phyloP scores from a whole-genome alignment of 2,329 filamentous ascomycete genomes.

The Orbilia quercus region DNA sequence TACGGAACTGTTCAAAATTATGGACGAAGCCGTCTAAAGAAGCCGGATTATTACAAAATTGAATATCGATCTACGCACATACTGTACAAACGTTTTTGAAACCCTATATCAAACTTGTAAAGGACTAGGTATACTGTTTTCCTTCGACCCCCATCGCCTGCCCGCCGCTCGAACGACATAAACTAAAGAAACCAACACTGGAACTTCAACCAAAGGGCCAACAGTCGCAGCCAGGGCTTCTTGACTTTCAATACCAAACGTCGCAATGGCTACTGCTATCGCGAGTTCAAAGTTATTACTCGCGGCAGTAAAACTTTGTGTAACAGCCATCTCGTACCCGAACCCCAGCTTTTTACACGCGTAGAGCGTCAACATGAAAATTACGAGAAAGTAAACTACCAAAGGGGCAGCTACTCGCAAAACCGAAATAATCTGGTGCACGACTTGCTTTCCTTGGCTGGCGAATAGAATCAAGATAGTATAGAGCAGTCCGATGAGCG shows the following conservation, averaged over 20 bases:
- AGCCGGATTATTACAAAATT: too few relatives aligned
- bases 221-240: constrained; percentile 86
- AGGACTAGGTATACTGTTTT: constrained; percentile 49
- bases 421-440: constrained; percentile 85
- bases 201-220: constrained; percentile 86
- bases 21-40: constrained; percentile 60
- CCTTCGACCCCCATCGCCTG: constrained; percentile 69
- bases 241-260: constrained; percentile 80
- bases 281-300: constrained; percentile 95
- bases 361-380: constrained; percentile 77
- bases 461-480: constrained; percentile 89
- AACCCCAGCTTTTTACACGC: constrained; percentile 76
- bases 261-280: constrained; percentile 86
- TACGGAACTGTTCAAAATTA: constrained; percentile 61
- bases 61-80: constrained; percentile 10
- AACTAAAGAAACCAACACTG: constrained; percentile 80
- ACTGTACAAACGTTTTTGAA: too few relatives aligned
- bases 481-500: constrained; percentile 83
- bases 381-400: constrained; percentile 79
- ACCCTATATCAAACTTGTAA: too few relatives aligned
- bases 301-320: constrained; percentile 87
- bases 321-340: constrained; percentile 74
- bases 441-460: constrained; percentile 79
- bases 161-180: constrained; percentile 75
- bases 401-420: constrained; percentile 83